Base-by-base conservation (phyloP, 2,329 filamentous ascomycete genomes). In the Stylonectria norvegica region DNA sequence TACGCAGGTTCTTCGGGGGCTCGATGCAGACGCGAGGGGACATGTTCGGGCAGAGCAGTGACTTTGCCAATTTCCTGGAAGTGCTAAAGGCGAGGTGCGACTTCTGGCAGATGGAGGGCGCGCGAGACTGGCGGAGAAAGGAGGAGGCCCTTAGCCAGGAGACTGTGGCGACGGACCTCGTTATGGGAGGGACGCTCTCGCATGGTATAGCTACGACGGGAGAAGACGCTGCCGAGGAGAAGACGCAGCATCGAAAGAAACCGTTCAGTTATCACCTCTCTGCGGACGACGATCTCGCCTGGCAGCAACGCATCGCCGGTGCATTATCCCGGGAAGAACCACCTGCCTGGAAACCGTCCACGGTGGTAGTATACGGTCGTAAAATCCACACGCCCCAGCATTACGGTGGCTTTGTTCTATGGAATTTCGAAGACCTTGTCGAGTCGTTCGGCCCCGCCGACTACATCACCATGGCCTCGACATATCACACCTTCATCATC, bases 61-160 rank as follows among this genome's bases (percentile, higher is more conserved):
- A 91, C 56, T 91, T 90, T 67, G 78, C 83, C 2, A 74, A 75
- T 3, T 91, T 93, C 47, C 67, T 91, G 8, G 83, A 89, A 30
- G 81, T 91, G 0, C 60, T 91, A 23, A 86, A 85, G 58, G 83
- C 85, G 8, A 73, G 86, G 39, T 91, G 87, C 57, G 86, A 91
- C 53, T 81, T 90, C 35, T 90, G 85, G 85, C 83, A 90, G 58
- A 89, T 91, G 77, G 84, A 88, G 50, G 82, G 85, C 2, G 75
- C 76, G 2, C 78, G 71, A 40, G 87, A 93, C 57, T 91, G 85
- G 71, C 71, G 86, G 50, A 68, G 79, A 50, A 67, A 74, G 36
- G 79, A 84, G 33, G 61, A 64, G 20, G 34, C 45, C 0, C 48
- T 47, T 2, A 46, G 40, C 5, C 38, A 39, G 0, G 34, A 48